Evolutionary conservation across 805 yeast genomes (phyloP).

Genomic region (Candida oleophila): DNA sequence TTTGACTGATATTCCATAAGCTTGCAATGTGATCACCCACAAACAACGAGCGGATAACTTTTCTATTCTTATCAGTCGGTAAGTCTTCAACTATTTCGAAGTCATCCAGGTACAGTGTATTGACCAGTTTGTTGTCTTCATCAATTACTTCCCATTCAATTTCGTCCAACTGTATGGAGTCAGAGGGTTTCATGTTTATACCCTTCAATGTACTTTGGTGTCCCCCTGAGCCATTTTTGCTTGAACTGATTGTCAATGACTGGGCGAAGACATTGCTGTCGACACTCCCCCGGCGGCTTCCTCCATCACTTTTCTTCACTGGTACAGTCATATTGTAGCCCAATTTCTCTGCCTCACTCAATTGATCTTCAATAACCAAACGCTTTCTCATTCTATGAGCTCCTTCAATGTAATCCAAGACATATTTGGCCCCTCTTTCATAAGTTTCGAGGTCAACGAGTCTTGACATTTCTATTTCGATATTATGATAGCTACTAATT

Average conservation of each 20-base stretch:
- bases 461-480: conserved; percentile 44
- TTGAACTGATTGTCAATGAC: background rate
- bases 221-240: background rate
- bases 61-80: conserved; percentile 65
- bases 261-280: background rate
- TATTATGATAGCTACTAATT: conserved; percentile 45
- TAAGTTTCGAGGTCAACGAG: conserved; percentile 22
- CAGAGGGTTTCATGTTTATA: background rate
- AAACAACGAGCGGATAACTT: conserved; percentile 65
- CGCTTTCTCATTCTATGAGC: conserved; percentile 64
- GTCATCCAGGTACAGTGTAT: conserved; percentile 14
- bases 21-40: conserved; percentile 70
- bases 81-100: conserved; percentile 48
- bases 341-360: conserved; percentile 43
- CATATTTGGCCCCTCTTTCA: conserved; percentile 31
- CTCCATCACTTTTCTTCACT: conserved; percentile 6
- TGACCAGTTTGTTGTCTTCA: background rate
- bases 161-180: background rate
- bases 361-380: conserved; percentile 53
- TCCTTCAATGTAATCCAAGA: conserved; percentile 69
- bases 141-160: background rate
- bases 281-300: conserved; percentile 5
- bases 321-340: conserved; percentile 44
- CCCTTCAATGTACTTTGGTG: background rate
- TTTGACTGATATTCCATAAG: conserved; percentile 72